phyloP scores from a whole-genome alignment of 148 eudicot species.

The Cornus kousa region DNA sequence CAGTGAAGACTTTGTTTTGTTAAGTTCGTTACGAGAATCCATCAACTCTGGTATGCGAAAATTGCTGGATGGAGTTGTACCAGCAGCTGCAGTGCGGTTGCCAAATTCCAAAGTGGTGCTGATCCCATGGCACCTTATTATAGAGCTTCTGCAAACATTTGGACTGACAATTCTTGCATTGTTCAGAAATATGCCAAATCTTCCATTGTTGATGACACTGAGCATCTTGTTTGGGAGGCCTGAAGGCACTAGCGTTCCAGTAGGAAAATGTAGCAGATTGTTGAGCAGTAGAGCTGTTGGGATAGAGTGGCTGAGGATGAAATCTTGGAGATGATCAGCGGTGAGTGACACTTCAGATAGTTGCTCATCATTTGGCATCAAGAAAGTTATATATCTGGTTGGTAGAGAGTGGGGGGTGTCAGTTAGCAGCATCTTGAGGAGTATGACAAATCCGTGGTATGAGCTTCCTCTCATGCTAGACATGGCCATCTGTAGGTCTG shows the following conservation, averaged over 20 bases:
- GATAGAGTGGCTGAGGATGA: slow-evolving; percentile 6
- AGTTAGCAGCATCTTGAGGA: slow-evolving; percentile 2
- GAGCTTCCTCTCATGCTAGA: slow-evolving; percentile 3
- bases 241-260: neutral
- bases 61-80: neutral
- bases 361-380: neutral
- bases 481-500: slow-evolving; percentile 1
- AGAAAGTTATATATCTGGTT: neutral
- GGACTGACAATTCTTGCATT: neutral
- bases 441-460: slow-evolving; percentile 6
- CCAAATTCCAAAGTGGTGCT: neutral
- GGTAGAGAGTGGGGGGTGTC: neutral
- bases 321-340: neutral
- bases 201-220: neutral
- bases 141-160: neutral
- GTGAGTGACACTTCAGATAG: neutral
- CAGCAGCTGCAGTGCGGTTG: neutral
- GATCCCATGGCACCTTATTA: neutral
- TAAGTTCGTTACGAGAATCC: neutral
- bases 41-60: neutral
- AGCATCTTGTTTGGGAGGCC: neutral
- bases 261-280: neutral
- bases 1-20: neutral
- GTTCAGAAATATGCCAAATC: neutral
- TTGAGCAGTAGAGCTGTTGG: neutral